Evolutionary conservation across 192 early-diverging fungal genomes (phyloP).

Genomic region (Bifiguratus adelaidae): DNA sequence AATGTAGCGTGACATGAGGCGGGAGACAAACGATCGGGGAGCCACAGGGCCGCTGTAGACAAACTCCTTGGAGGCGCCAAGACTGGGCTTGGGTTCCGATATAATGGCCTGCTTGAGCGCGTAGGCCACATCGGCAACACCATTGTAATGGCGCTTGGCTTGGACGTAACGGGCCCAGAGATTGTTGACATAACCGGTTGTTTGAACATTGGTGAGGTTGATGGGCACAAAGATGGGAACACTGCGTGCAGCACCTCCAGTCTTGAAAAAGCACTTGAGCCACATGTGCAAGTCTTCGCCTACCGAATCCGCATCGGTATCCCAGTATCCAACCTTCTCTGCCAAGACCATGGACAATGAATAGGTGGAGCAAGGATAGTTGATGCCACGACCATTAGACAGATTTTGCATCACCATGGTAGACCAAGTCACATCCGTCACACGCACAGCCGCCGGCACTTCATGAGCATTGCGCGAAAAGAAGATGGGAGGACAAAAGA

Average conservation of each 20-base stretch:
- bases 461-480: conserved; percentile 50
- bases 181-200: conserved; percentile 32
- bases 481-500: conserved; percentile 37
- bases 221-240: conserved; percentile 64
- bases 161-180: conserved; percentile 54
- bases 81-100: not conserved
- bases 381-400: conserved; percentile 38
- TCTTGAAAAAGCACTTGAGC: conserved; percentile 70
- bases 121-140: conserved; percentile 60
- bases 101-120: conserved; percentile 21
- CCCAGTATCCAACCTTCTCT: conserved; percentile 64
- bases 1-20: conserved; percentile 1
- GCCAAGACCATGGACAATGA: conserved; percentile 64
- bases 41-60: not conserved
- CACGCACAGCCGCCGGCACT: conserved; percentile 61
- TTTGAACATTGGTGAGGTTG: conserved; percentile 49
- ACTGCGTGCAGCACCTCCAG: conserved; percentile 50
- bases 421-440: conserved; percentile 68
- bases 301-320: conserved; percentile 63
- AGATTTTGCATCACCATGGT: conserved; percentile 66
- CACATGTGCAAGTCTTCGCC: conserved; percentile 82
- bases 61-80: not conserved
- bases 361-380: conserved; percentile 71
- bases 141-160: conserved; percentile 64
- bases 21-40: not conserved